Conservation (phyloP, 305 asterid species). For the Caryopteris hybrid region DNA sequence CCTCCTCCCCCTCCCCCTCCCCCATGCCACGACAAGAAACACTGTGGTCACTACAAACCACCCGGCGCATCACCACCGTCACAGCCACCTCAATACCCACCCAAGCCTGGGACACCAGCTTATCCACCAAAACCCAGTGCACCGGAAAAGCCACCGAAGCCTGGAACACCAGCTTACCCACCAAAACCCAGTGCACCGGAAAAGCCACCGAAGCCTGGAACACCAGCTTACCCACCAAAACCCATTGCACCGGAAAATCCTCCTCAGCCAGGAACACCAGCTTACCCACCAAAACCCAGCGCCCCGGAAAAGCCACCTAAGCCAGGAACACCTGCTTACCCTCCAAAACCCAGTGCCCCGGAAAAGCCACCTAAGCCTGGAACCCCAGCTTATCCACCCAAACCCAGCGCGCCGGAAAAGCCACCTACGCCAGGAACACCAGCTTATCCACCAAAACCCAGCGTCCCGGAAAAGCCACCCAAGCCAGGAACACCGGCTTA, state of each 20-base stretch:
- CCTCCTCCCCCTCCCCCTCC: constrained; percentile 23
- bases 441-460: neutral
- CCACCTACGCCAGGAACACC: neutral
- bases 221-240: constrained; percentile 23
- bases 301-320: neutral
- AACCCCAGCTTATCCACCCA: constrained; percentile 15
- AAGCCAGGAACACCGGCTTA: constrained; percentile 4
- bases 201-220: neutral
- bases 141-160: constrained; percentile 7
- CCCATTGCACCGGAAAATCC: constrained; percentile 3
- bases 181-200: constrained; percentile 24
- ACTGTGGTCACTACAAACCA: constrained; percentile 29
- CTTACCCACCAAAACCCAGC: constrained; percentile 32
- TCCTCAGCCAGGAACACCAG: constrained; percentile 20
- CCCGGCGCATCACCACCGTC: constrained; percentile 24
- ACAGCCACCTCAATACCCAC: constrained; percentile 23
- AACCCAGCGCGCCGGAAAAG: neutral
- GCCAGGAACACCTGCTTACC: constrained; percentile 15
- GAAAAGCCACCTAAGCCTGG: constrained; percentile 5
- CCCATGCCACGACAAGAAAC: constrained; percentile 25
- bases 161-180: constrained; percentile 27
- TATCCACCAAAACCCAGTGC: constrained; percentile 19
- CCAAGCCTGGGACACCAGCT: constrained; percentile 10
- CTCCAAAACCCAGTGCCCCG: constrained; percentile 11
- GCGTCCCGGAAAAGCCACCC: constrained; percentile 6